Conservation (phyloP, 1,139 yeast species). For the Pichia kudriavzevii region DNA sequence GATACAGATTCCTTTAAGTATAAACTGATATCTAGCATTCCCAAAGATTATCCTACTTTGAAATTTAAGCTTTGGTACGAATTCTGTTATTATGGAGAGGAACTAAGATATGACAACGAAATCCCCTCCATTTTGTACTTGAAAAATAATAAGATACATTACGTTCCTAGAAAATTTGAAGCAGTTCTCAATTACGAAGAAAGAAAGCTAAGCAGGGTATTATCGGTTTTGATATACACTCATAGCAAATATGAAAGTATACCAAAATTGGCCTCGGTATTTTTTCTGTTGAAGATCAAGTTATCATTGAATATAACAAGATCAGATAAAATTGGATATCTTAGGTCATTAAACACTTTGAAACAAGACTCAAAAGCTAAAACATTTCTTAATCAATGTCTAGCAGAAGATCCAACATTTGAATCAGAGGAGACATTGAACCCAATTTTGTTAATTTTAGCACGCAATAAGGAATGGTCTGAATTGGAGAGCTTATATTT, state of each 20-base stretch:
- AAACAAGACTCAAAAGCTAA: constrained; percentile 28
- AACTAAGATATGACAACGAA: constrained; percentile 12
- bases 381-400: constrained; percentile 26
- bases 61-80: constrained; percentile 12
- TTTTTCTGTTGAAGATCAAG: constrained; percentile 13
- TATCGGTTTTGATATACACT: constrained; percentile 18
- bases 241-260: constrained; percentile 15
- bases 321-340: constrained; percentile 23
- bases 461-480: constrained; percentile 49
- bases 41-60: constrained; percentile 5
- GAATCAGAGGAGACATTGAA: constrained; percentile 29
- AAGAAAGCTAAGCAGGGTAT: constrained; percentile 2
- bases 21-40: constrained; percentile 9
- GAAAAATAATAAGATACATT: constrained; percentile 12
- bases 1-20: constrained; percentile 9
- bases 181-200: constrained; percentile 1
- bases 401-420: constrained; percentile 15
- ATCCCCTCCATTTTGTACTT: constrained; percentile 10
- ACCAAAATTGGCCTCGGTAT: constrained; percentile 9
- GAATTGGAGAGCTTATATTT: constrained; percentile 58
- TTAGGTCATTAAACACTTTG: constrained; percentile 29
- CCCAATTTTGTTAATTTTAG: constrained; percentile 41
- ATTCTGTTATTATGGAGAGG: constrained; percentile 10
- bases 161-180: constrained; percentile 11
- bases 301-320: constrained; percentile 6